Conservation (phyloP, 768 basidiomycete genomes). For the Trametes meyenii region DNA sequence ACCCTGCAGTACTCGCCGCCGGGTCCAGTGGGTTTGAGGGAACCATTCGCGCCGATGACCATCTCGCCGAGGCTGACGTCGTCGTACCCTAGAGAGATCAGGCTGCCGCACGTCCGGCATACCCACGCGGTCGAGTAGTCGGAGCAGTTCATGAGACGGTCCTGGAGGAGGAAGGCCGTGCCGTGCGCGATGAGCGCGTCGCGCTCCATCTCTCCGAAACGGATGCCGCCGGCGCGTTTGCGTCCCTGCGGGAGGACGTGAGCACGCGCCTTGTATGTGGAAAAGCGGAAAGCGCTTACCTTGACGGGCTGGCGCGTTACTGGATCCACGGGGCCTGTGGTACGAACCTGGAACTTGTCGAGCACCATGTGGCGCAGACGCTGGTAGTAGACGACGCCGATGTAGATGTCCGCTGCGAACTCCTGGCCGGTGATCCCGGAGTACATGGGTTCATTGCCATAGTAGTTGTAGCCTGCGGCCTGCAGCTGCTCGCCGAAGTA, state of each 20-base stretch:
- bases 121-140: conserved; percentile 99
- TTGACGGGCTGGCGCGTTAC: conserved; percentile 97
- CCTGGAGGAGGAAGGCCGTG: conserved; percentile 97
- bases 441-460: conserved; percentile 99
- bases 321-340: conserved; percentile 95
- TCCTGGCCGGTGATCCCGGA: conserved; percentile 99
- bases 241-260: conserved; percentile 59
- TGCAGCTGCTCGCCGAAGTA: conserved; percentile 96
- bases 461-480: conserved; percentile 96
- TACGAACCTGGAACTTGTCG: conserved; percentile 99
- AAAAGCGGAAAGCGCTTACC: conserved; percentile 47
- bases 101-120: conserved; percentile 92
- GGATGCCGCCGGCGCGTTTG: conserved; percentile 97
- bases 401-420: conserved; percentile 97
- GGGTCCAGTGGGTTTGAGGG: conserved; percentile 64
- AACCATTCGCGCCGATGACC: conserved; percentile 50
- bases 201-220: conserved; percentile 99
- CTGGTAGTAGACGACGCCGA: conserved; percentile 98
- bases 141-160: conserved; percentile 99
- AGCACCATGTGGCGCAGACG: conserved; percentile 98
- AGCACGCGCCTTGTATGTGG: neutral
- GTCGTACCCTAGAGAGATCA: conserved; percentile 96
- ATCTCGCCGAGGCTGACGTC: conserved; percentile 75
- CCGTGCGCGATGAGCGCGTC: conserved; percentile 99
- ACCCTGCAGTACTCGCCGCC: conserved; percentile 94